A percentile compares a stretch with the other conserved stretches of the same genome.
Conservation (phyloP, 2,329 filamentous ascomycete genomes). For the Fusarium nisikadoi region DNA sequence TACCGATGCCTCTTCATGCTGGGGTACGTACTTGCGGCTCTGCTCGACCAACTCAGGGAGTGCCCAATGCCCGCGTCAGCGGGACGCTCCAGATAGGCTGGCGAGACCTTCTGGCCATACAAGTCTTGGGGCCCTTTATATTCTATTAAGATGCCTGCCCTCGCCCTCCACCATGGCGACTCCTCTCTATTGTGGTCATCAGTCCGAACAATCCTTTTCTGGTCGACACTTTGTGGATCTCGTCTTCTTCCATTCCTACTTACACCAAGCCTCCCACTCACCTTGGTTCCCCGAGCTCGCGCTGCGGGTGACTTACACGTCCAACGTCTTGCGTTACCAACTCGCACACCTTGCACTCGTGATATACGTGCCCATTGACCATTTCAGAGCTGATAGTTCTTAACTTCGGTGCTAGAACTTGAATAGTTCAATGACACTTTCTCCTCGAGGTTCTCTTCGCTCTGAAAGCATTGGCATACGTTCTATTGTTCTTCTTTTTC, state of each 20-base stretch:
- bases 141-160: constrained; percentile 27
- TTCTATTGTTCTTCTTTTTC: background rate
- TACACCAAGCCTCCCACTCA: background rate
- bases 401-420: background rate
- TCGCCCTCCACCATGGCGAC: constrained; percentile 24
- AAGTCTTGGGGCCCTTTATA: constrained; percentile 9
- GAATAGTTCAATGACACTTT: background rate
- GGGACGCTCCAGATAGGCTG: background rate
- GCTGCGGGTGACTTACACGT: constrained; percentile 22
- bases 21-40: constrained; percentile 30
- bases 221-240: background rate
- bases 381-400: background rate
- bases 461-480: background rate
- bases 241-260: background rate
- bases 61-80: constrained; percentile 3
- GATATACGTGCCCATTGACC: background rate
- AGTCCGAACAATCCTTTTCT: background rate
- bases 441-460: background rate
- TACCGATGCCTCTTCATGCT: constrained; percentile 8
- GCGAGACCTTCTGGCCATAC: constrained; percentile 3
- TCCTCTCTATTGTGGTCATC: background rate
- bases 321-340: constrained; percentile 13
- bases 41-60: constrained; percentile 18
- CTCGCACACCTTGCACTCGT: background rate
- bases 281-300: background rate